Conservation (phyloP, 192 early-diverging fungal species). For the Backusella australiensis region DNA sequence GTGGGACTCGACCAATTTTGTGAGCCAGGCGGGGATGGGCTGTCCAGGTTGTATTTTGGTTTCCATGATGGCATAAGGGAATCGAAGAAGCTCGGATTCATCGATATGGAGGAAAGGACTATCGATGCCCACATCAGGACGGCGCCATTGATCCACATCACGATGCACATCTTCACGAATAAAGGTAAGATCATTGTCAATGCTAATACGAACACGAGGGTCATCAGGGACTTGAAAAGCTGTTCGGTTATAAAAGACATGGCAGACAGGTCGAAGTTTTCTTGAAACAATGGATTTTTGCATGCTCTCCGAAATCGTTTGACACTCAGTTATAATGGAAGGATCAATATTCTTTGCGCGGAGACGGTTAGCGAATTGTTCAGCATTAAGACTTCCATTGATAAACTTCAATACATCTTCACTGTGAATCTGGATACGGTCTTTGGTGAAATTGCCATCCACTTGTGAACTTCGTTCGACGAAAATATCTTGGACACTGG, state of each 20-base stretch:
- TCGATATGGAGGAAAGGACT: constrained; percentile 38
- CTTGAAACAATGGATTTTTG: constrained; percentile 30
- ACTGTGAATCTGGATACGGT: constrained; percentile 23
- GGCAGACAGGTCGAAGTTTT: constrained; percentile 20
- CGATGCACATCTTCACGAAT: constrained; percentile 88
- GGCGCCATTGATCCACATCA: constrained; percentile 51
- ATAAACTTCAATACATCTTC: constrained; percentile 20
- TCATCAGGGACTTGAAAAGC: constrained; percentile 48
- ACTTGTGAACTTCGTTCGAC: constrained; percentile 34
- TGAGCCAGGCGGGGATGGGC: constrained; percentile 23
- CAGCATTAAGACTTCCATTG: constrained; percentile 11
- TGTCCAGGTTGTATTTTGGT: constrained; percentile 24
- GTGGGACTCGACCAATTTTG: constrained; percentile 37
- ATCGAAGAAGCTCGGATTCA: constrained; percentile 26
- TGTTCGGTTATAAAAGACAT: constrained; percentile 34
- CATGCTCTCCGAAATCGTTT: constrained; percentile 18
- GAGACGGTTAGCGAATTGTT: constrained; percentile 66
- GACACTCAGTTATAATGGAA: constrained; percentile 56
- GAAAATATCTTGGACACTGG: constrained; percentile 18
- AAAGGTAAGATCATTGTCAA: constrained; percentile 93
- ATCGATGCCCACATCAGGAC: constrained; percentile 36
- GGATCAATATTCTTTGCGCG: constrained; percentile 59
- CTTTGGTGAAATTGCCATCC: constrained; percentile 28
- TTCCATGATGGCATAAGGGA: constrained; percentile 39
- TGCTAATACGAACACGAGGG: constrained; percentile 75